Conservation (phyloP, 2,329 filamentous ascomycete genomes). For the Drechslera avenae region DNA sequence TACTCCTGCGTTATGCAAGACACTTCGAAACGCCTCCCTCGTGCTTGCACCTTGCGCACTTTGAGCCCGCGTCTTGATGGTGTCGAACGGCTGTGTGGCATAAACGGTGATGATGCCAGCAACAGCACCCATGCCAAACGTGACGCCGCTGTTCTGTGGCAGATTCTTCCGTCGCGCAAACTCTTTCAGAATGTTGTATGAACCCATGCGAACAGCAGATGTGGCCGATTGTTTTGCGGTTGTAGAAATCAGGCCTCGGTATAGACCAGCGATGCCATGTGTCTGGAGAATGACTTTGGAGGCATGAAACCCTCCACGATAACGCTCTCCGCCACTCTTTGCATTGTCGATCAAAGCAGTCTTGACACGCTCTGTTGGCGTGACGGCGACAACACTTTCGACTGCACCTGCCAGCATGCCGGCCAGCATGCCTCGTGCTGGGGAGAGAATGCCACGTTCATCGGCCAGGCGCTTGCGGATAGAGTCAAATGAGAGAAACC, state of each 20-base stretch:
- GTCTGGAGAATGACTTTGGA: constrained; percentile 41
- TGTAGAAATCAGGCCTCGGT: constrained; percentile 53
- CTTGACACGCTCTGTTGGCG: constrained; percentile 41
- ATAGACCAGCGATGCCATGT: constrained; percentile 52
- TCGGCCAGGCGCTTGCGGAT: constrained; percentile 36
- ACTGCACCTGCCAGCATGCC: constrained; percentile 35
- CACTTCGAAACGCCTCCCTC: constrained; percentile 28
- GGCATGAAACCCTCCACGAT: constrained; percentile 29
- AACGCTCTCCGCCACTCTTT: constrained; percentile 24
- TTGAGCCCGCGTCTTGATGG: constrained; percentile 50
- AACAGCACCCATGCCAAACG: constrained; percentile 36
- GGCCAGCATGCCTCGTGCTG: constrained; percentile 32
- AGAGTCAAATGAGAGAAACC: constrained; percentile 39
- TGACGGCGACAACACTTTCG: constrained; percentile 38
- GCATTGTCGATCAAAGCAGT: constrained; percentile 43
- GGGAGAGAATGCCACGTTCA: constrained; percentile 31
- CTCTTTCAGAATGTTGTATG: constrained; percentile 56
- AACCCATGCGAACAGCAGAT: constrained; percentile 56
- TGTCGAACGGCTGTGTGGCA: constrained; percentile 53
- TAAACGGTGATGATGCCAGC: constrained; percentile 48
- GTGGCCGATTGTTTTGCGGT: constrained; percentile 57
- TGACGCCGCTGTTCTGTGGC: constrained; percentile 28
- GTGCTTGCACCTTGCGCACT: constrained; percentile 35
- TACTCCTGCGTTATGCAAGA: constrained; percentile 30
- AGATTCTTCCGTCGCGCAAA: constrained; percentile 24